Base-by-base conservation (phyloP, 2,329 filamentous ascomycete genomes). In the Pleochaeta shiraiana region DNA sequence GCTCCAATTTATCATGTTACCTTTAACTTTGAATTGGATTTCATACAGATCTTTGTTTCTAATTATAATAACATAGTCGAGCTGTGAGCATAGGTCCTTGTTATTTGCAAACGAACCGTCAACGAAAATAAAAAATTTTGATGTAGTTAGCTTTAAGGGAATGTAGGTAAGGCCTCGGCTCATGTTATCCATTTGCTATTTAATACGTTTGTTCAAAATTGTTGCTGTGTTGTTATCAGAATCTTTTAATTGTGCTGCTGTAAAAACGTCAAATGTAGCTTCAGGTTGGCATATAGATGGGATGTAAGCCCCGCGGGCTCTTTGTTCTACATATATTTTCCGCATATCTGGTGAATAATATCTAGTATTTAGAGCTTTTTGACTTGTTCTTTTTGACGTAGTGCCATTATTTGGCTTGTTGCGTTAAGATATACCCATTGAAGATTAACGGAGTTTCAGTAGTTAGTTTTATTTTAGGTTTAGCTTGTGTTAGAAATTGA, bases 251-350 rank as follows among this genome's bases (percentile, higher is more conserved):
- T 64, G 45, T 2, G 62, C 43, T 11, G 62, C 43, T 14, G 12
- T 19, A 21, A 28, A 64, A 7, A 53, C 21, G 19, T 47, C 1
- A 53, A 53, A 64, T n/a, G 1, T 19, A 16, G 37, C 61, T 31
- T 47, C 31, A 37, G 43, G 65, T 45, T 66, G 55, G 21, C 28
- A 65, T 26, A 66, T 57, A 5, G 59, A 62, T 19, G 37, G 43
- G 19, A 64, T 53, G 28, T 64, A 64, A 33, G 63, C 63, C 14
- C 43, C 43, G n/a, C 21, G 45, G 24, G 45, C 45, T 2, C 4
- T 12, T 50, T 50, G 45, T n/a, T 50, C 45, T 12, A 50, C 9
- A 12, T 14, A 14, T 50, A 7, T 7, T 37, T 37, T 7, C 7
- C 16, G 34, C 16, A 50, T 50, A 6, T 21, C 7, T 50, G 9